Evolutionary conservation across 495 filamentous ascomycete genomes (phyloP).

Genomic region (Podospora didyma): DNA sequence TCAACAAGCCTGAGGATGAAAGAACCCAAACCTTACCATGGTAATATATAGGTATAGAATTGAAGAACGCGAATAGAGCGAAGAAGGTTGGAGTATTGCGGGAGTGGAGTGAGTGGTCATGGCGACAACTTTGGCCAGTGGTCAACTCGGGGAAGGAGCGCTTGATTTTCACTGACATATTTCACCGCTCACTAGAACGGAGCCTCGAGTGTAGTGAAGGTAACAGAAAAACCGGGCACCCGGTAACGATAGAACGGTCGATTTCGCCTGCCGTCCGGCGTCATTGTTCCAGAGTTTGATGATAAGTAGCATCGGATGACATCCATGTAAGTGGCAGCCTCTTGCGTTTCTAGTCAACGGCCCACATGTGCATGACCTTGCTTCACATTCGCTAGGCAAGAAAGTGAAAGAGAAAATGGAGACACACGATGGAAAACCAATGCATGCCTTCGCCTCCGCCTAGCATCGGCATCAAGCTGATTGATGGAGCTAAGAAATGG

Average conservation of each 20-base stretch:
- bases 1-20: not conserved
- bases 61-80: not conserved
- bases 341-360: not conserved
- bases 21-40: not conserved
- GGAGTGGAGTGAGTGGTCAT: not conserved
- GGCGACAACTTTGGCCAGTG: too few relatives aligned
- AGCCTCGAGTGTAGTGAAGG: not conserved
- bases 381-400: slow-evolving; percentile 2
- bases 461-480: too few relatives aligned
- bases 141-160: not conserved
- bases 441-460: too few relatives aligned
- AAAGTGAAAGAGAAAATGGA: not conserved
- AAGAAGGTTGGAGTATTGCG: not conserved
- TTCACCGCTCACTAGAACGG: not conserved
- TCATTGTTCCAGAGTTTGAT: too few relatives aligned
- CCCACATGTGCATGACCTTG: not conserved
- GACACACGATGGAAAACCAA: too few relatives aligned
- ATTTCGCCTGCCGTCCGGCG: too few relatives aligned
- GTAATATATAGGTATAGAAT: not conserved
- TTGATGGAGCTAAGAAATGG: too few relatives aligned
- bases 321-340: not conserved
- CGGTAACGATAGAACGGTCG: not conserved
- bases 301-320: too few relatives aligned
- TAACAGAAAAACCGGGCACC: not conserved
- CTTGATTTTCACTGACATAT: not conserved